Evolutionary conservation across 306 rosid species (phyloP).

Genomic region (Benincasa hispida): DNA sequence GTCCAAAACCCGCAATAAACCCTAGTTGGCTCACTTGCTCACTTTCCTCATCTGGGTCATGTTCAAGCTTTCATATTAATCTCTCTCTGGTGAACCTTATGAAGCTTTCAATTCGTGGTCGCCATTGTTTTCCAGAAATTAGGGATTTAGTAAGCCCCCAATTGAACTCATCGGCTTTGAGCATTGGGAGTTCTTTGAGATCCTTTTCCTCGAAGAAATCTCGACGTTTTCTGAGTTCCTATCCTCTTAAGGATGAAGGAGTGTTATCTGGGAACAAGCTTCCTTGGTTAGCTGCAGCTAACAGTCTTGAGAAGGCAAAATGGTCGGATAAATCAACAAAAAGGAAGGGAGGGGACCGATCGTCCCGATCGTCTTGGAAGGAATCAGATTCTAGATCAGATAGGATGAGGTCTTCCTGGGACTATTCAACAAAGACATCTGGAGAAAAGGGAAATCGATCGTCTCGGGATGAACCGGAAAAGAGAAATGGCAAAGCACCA

Average conservation of each 20-base stretch:
- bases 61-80: constrained; percentile 7
- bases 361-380: constrained; percentile 25
- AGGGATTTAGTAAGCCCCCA: constrained; percentile 12
- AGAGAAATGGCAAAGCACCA: constrained; percentile 26
- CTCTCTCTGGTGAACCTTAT: constrained; percentile 11
- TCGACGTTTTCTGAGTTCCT: constrained; percentile 29
- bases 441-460: constrained; percentile 26
- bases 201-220: constrained; percentile 12
- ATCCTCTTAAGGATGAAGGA: constrained; percentile 9
- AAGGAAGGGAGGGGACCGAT: constrained; percentile 4
- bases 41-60: constrained; percentile 3
- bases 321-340: constrained; percentile 6
- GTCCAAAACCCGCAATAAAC: constrained; percentile 29
- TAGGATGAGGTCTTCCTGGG: constrained; percentile 12
- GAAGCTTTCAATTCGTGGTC: not conserved
- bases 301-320: constrained; percentile 16
- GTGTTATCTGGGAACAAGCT: constrained; percentile 21
- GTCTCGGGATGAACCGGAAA: constrained; percentile 43
- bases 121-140: constrained; percentile 8
- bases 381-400: constrained; percentile 14
- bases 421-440: constrained; percentile 17
- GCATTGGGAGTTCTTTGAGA: constrained; percentile 23
- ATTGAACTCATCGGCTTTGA: constrained; percentile 7
- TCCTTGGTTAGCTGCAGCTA: constrained; percentile 57
- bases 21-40: constrained; percentile 4